These are phyloP conservation scores for Globisporangium alternatum DNA, from an alignment of 352 stramenopile genomes.

Conservation along the genomic window DNA sequence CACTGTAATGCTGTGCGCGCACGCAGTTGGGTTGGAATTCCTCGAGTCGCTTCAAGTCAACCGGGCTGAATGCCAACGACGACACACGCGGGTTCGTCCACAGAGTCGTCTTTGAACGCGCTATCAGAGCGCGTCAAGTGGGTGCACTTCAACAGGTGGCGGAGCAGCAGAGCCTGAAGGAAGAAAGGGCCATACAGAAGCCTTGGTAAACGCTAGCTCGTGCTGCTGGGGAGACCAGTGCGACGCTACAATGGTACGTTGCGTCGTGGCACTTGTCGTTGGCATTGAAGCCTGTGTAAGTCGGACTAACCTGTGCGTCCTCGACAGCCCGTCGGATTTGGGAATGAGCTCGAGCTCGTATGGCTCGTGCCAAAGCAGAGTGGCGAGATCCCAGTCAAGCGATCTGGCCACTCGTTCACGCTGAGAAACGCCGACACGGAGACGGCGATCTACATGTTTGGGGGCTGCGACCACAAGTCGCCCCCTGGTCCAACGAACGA, in stretches of 20 bases:
- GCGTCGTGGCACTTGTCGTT: neutral
- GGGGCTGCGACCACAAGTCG: conserved; percentile 89
- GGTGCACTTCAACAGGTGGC: neutral
- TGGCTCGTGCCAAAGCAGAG: conserved; percentile 90
- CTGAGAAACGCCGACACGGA: conserved; percentile 71
- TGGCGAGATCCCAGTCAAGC: conserved; percentile 92
- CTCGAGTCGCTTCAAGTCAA: conserved; percentile 4
- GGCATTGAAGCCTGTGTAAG: neutral
- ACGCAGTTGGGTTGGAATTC: neutral
- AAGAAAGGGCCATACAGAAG: neutral
- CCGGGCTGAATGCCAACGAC: neutral
- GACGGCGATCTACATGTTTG: conserved; percentile 80
- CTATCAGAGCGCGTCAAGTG: neutral
- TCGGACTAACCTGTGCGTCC: neutral
- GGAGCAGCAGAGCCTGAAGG: neutral
- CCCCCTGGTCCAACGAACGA: conserved; percentile 93
- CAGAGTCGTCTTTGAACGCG: neutral
- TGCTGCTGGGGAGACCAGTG: neutral
- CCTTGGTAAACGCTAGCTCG: neutral
- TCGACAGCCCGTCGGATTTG: conserved; percentile 72
- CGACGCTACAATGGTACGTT: neutral
- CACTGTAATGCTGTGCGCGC: neutral
- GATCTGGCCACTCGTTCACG: conserved; percentile 95
- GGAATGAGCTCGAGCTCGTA: conserved; percentile 82
- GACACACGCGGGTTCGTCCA: neutral